These are phyloP conservation scores for Xylaria sp. DNA, from an alignment of 2,329 filamentous ascomycete species.

Conservation along the genomic window DNA sequence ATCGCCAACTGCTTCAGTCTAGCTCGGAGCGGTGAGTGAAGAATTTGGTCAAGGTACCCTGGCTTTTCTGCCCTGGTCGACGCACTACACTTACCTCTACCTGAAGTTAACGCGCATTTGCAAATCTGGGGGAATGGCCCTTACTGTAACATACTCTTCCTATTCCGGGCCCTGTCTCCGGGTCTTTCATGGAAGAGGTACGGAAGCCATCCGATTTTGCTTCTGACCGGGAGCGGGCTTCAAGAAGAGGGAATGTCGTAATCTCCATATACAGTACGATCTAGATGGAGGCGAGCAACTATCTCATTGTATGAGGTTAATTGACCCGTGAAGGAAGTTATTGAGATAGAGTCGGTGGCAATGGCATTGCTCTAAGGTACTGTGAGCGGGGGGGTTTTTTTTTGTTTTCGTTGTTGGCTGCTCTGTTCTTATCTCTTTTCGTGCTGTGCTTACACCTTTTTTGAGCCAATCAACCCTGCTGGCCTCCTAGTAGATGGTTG, in stretches of 20 bases:
- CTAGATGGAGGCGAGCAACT: slow-evolving; percentile 7
- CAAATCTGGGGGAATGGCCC: slow-evolving; percentile 47
- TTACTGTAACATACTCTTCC: slow-evolving; percentile 42
- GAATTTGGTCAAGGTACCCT: slow-evolving; percentile 26
- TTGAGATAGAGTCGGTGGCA: slow-evolving; percentile 14
- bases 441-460: slow-evolving; percentile 2
- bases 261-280: slow-evolving; percentile 16
- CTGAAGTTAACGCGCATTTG: slow-evolving; percentile 38
- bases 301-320: slow-evolving; percentile 14
- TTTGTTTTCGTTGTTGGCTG: neutral
- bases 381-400: slow-evolving; percentile 11
- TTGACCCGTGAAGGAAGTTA: slow-evolving; percentile 12
- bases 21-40: slow-evolving; percentile 35
- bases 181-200: slow-evolving; percentile 43
- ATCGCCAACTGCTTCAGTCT: slow-evolving; percentile 30
- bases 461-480: neutral
- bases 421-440: neutral
- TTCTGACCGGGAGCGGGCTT: slow-evolving; percentile 38
- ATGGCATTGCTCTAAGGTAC: neutral
- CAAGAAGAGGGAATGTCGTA: slow-evolving; percentile 33
- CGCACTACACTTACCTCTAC: slow-evolving; percentile 22
- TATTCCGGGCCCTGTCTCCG: slow-evolving; percentile 46
- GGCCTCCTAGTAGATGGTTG: neutral
- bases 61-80: slow-evolving; percentile 20
- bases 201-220: slow-evolving; percentile 42